Conservation (phyloP, 2,329 filamentous ascomycete genomes). For the Trichoderma sp. region DNA sequence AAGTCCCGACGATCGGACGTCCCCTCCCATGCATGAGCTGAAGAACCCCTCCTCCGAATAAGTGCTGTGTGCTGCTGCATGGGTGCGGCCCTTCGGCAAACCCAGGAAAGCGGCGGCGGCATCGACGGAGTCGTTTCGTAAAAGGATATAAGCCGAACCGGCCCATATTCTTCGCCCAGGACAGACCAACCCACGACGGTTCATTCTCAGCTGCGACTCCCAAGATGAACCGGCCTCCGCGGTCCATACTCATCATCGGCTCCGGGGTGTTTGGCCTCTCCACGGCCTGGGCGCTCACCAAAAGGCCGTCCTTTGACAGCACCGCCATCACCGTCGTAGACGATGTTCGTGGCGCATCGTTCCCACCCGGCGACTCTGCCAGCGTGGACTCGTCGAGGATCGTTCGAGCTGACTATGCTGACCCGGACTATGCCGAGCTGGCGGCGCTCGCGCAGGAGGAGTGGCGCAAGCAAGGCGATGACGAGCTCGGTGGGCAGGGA, state of each 20-base stretch:
- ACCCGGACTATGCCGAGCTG: slow-evolving; percentile 73
- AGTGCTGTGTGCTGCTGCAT: not conserved
- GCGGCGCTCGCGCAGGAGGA: slow-evolving; percentile 68
- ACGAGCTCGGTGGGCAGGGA: slow-evolving; percentile 61
- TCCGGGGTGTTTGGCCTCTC: slow-evolving; percentile 65
- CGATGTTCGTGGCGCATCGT: slow-evolving; percentile 53
- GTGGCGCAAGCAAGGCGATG: slow-evolving; percentile 64
- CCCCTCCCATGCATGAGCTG: not conserved
- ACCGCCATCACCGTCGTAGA: slow-evolving; percentile 63
- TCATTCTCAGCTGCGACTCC: not conserved
- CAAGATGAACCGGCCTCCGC: slow-evolving; percentile 42
- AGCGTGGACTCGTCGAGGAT: slow-evolving; percentile 67
- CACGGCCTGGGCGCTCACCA: slow-evolving; percentile 68
- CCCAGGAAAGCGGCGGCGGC: slow-evolving; percentile 1
- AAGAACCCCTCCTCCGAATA: slow-evolving; percentile 6
- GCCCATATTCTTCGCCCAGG: not conserved
- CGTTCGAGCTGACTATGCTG: slow-evolving; percentile 76
- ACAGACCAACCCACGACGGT: not conserved
- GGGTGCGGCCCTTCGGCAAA: not conserved
- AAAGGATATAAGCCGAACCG: not conserved
- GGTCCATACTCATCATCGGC: slow-evolving; percentile 67
- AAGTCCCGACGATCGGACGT: slow-evolving; percentile 20
- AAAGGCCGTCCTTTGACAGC: slow-evolving; percentile 57
- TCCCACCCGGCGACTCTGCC: slow-evolving; percentile 61
- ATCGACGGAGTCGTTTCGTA: not conserved